Percentiles rank a stretch among this genome's conserved stretches.
These are phyloP conservation scores for Taxawa tesnikishii DNA, from an alignment of 2,329 filamentous ascomycete species.

Conservation along the genomic window DNA sequence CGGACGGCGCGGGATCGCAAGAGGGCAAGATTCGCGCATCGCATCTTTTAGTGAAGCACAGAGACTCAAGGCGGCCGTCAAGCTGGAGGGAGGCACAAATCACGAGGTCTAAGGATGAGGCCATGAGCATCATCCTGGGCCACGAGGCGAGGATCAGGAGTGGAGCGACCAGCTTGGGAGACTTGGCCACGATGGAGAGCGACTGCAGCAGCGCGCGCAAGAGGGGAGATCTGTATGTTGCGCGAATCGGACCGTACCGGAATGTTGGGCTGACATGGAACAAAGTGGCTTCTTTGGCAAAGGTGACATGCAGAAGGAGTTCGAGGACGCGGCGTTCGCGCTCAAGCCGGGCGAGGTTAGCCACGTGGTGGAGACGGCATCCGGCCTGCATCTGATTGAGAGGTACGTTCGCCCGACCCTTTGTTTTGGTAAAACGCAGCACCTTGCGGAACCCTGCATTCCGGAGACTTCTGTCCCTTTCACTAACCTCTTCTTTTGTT, in stretches of 20 bases:
- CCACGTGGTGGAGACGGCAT: slow-evolving; percentile 78
- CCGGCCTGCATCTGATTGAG: slow-evolving; percentile 90
- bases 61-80: slow-evolving; percentile 71
- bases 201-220: slow-evolving; percentile 95
- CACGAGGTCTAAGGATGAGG: slow-evolving; percentile 78
- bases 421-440: not conserved
- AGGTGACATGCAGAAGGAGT: slow-evolving; percentile 97
- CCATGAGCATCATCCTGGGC: slow-evolving; percentile 59
- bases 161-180: slow-evolving; percentile 58
- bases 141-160: slow-evolving; percentile 67
- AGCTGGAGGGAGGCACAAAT: slow-evolving; percentile 91
- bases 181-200: slow-evolving; percentile 77
- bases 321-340: slow-evolving; percentile 91
- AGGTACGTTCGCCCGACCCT: slow-evolving; percentile 43
- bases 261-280: not conserved
- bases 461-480: slow-evolving; percentile 8
- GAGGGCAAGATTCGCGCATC: slow-evolving; percentile 86
- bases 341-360: slow-evolving; percentile 80
- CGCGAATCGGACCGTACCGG: not conserved
- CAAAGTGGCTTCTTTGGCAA: slow-evolving; percentile 74
- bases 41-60: slow-evolving; percentile 90
- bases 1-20: slow-evolving; percentile 16
- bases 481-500: slow-evolving; percentile 4
- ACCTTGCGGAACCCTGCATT: slow-evolving; percentile 10
- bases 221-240: slow-evolving; percentile 69